Evolutionary conservation across 202 grass and related monocot genomes (phyloP), one percentile per base, ranked within the genome.

Genomic region (Cymbopogon flexuosus): DNA sequence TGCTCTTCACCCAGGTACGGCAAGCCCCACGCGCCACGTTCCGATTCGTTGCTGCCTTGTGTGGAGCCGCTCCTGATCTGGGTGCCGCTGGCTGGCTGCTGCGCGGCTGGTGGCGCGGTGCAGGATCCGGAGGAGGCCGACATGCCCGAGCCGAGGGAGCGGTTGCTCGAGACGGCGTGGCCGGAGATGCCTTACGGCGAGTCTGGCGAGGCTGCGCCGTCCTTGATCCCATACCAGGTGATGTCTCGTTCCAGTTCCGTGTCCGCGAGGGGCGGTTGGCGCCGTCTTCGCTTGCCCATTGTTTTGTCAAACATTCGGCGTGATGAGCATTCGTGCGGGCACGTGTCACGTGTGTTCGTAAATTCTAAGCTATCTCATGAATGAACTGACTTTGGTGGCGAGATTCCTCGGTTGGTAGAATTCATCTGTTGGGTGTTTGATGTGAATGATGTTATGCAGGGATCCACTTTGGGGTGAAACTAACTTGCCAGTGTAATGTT

Each of bases 191-290:
- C 79, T 10, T 68, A 76, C 79, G 96, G 96, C 1, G 80, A 85
- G 43, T 89, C 86, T 31, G 96, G 96, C 43, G 92, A 98, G 12
- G 11, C 79, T 27, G 64, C 62, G 7, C 41, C 76, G 8, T 78
- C 84, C 39, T 63, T 68, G 35, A 93, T 93, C 78, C 95, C 92
- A 42, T 94, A 86, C 79, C 95, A 98, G 95, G 95, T 98, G 47
- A 21, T 51, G 16, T 10, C 24, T 31, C 68, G 5, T 33, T 61
- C 65, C 4, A 57, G 78, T 69, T 24, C 41, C 52, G 2, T 62
- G 49, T 8, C 3, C 9, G 18, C 11, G 52, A 11, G 10, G 33
- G 16, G 15, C 51, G 29, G 16, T 19, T 82, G 37, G 37, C 47
- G 81, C 51, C 46, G 79, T 73, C 84, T 37, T 69, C 19, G 23